Conservation (phyloP, 2,329 filamentous ascomycete species). For the Pseudogymnoascus sp. region DNA sequence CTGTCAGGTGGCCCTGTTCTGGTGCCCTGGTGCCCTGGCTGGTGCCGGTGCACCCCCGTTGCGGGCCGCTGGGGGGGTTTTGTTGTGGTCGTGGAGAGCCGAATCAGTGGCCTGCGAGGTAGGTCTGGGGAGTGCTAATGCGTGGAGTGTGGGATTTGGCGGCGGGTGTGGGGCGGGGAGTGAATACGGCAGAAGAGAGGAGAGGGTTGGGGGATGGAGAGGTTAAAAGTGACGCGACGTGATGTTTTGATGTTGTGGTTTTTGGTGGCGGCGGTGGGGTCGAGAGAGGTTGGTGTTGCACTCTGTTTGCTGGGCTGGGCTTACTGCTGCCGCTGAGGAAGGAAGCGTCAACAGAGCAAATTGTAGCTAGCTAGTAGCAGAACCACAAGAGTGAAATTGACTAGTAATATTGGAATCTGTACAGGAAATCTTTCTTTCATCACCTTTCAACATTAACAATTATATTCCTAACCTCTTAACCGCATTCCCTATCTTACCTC, state of each 20-base stretch:
- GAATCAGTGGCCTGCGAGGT: neutral
- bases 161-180: neutral
- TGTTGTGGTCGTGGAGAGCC: neutral
- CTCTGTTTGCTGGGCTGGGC: neutral
- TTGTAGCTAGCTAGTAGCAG: neutral
- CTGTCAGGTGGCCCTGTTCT: neutral
- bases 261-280: conserved; percentile 2
- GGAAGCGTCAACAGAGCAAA: neutral
- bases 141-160: neutral
- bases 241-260: conserved; percentile 7
- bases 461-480: neutral
- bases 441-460: neutral
- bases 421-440: neutral
- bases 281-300: conserved; percentile 2
- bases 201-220: neutral
- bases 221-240: conserved; percentile 1
- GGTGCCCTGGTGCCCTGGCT: neutral
- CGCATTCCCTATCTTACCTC: neutral
- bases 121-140: neutral
- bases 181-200: neutral
- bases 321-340: neutral
- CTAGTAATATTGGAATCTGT: neutral
- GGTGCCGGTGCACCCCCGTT: conserved; percentile 2
- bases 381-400: neutral
- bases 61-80: neutral